phyloP scores from a whole-genome alignment of 2,329 filamentous ascomycete species.

The Claviceps sp. region DNA sequence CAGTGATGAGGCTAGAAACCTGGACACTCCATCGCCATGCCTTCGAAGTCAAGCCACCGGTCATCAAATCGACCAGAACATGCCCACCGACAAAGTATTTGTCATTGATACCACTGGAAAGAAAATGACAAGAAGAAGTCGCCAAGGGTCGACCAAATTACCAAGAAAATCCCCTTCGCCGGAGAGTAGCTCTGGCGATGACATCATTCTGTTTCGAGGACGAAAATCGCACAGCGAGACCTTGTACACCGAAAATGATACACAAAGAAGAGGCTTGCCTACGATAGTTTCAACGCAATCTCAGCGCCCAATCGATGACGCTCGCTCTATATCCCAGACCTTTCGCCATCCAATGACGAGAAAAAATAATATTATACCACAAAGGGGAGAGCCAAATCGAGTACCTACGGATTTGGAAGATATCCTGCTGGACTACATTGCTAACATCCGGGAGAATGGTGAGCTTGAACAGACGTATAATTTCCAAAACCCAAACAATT shows the following conservation, averaged over 20 bases:
- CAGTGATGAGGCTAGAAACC: not conserved
- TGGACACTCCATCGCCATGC: not conserved
- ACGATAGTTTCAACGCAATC: not conserved
- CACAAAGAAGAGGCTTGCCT: not conserved
- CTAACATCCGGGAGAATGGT: conserved; percentile 43
- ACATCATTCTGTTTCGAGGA: conserved; percentile 56
- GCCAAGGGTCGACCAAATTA: conserved; percentile 1
- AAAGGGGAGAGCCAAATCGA: not conserved
- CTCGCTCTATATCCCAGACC: not conserved
- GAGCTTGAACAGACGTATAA: conserved; percentile 47
- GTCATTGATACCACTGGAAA: conserved; percentile 25
- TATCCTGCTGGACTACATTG: conserved; percentile 56
- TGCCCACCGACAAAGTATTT: conserved; percentile 12
- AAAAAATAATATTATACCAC: not conserved
- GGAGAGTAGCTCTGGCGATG: conserved; percentile 39
- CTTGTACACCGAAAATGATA: not conserved
- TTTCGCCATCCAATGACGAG: not conserved
- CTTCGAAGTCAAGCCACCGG: not conserved
- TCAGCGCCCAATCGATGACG: not conserved
- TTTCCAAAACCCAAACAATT: conserved; percentile 39
- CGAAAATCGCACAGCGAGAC: conserved; percentile 21
- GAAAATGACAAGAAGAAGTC: not conserved
- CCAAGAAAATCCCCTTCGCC: conserved; percentile 11
- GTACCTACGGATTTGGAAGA: conserved; percentile 29
- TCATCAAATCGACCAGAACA: not conserved